phyloP scores from a whole-genome alignment of 73 alveolate genomes.

The Paramecium caudatum region DNA sequence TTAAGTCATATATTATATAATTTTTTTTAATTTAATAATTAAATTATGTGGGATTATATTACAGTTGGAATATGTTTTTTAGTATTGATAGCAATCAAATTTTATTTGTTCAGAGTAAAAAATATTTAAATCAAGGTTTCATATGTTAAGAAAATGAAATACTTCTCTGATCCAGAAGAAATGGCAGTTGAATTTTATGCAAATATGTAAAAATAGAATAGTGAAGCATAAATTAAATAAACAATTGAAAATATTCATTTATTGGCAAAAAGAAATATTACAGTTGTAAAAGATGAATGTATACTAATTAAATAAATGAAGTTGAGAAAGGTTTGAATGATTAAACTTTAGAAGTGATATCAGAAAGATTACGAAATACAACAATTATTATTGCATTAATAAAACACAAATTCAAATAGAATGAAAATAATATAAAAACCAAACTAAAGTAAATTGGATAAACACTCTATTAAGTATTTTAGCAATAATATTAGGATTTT shows the following conservation, averaged over 20 bases:
- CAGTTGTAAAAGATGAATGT: background rate
- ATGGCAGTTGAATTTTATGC: background rate
- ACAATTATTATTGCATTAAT: background rate
- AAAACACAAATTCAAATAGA: background rate
- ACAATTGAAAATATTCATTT: background rate
- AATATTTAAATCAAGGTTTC: background rate
- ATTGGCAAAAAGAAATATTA: background rate
- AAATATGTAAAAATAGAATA: background rate
- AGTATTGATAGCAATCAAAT: background rate
- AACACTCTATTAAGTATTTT: background rate
- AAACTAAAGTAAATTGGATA: background rate
- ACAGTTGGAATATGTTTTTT: slow-evolving; percentile 1
- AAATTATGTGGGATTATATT: slow-evolving; percentile 7
- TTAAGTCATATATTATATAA: too few relatives aligned
- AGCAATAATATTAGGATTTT: background rate
- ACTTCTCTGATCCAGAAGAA: background rate
- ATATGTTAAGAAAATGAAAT: background rate
- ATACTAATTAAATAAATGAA: background rate
- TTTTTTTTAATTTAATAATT: too few relatives aligned
- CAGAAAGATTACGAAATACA: slow-evolving; percentile 26
- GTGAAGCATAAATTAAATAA: background rate
- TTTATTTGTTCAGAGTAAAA: background rate
- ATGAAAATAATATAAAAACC: background rate
- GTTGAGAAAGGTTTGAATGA: background rate
- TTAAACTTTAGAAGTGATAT: background rate